Conservation (phyloP, 2,329 filamentous ascomycete species). For the Penicillium nordicum region DNA sequence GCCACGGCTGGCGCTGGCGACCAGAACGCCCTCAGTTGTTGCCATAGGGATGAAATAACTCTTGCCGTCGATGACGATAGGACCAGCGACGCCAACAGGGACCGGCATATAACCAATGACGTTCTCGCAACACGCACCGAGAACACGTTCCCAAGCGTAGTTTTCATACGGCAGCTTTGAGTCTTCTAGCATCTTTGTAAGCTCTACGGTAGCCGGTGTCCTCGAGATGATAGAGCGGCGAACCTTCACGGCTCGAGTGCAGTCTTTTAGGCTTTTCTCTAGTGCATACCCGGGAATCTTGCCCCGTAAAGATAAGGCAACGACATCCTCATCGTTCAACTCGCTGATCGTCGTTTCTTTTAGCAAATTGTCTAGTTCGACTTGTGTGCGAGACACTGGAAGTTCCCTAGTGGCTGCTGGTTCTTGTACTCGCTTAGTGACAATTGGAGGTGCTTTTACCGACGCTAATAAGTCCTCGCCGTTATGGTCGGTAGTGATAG, state of each 20-base stretch:
- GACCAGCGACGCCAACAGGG: not conserved
- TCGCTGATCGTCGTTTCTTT: not conserved
- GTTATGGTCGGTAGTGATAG: no score
- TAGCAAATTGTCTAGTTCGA: not conserved
- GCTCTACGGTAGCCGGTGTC: not conserved
- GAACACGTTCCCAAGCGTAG: not conserved
- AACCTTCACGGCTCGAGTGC: not conserved
- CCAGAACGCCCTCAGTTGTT: no score
- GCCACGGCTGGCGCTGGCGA: no score
- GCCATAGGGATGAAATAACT: no score
- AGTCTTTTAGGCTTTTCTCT: not conserved
- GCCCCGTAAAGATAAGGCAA: not conserved
- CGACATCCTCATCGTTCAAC: not conserved
- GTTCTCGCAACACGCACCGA: not conserved
- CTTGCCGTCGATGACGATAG: not conserved
- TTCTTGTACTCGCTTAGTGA: no score
- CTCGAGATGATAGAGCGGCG: not conserved
- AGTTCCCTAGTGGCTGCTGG: no score
- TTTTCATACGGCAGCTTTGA: not conserved
- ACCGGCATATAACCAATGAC: not conserved
- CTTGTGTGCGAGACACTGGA: no score
- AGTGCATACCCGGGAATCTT: not conserved
- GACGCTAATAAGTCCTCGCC: no score
- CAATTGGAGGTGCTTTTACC: no score
- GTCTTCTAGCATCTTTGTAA: rapidly evolving